phyloP scores from a whole-genome alignment of 1,139 yeast genomes.

The Kodamaea sp. region DNA sequence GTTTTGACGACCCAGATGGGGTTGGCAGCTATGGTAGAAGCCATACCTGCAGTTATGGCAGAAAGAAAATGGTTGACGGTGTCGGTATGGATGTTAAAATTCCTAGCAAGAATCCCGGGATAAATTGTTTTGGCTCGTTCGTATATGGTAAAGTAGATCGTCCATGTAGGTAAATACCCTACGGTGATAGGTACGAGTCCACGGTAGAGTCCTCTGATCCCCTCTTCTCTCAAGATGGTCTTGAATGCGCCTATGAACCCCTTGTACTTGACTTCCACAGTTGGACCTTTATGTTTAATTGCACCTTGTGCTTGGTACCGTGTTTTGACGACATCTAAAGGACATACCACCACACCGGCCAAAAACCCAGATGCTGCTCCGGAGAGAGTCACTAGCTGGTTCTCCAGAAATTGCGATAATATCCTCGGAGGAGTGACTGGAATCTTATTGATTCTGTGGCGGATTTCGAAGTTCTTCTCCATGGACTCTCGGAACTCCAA shows the following conservation, averaged over 20 bases:
- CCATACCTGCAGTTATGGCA: constrained; percentile 88
- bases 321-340: constrained; percentile 49
- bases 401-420: constrained; percentile 11
- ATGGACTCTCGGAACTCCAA: constrained; percentile 33
- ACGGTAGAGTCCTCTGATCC: constrained; percentile 78
- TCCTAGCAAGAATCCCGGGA: constrained; percentile 30
- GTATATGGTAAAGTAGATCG: constrained; percentile 88
- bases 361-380: constrained; percentile 50
- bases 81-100: constrained; percentile 41
- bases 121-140: constrained; percentile 68
- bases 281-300: constrained; percentile 6
- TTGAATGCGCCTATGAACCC: constrained; percentile 47
- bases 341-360: constrained; percentile 50
- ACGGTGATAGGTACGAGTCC: constrained; percentile 89
- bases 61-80: constrained; percentile 68
- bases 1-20: constrained; percentile 99
- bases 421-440: constrained; percentile 6
- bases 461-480: constrained; percentile 12
- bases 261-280: constrained; percentile 14
- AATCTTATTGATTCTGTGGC: constrained; percentile 5
- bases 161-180: constrained; percentile 98
- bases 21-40: constrained; percentile 84
- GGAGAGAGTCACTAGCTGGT: constrained; percentile 42
- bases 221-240: constrained; percentile 73
- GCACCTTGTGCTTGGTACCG: constrained; percentile 48